Evolutionary conservation across 2,329 filamentous ascomycete species (phyloP).

Genomic region (Emergomyces africanus): DNA sequence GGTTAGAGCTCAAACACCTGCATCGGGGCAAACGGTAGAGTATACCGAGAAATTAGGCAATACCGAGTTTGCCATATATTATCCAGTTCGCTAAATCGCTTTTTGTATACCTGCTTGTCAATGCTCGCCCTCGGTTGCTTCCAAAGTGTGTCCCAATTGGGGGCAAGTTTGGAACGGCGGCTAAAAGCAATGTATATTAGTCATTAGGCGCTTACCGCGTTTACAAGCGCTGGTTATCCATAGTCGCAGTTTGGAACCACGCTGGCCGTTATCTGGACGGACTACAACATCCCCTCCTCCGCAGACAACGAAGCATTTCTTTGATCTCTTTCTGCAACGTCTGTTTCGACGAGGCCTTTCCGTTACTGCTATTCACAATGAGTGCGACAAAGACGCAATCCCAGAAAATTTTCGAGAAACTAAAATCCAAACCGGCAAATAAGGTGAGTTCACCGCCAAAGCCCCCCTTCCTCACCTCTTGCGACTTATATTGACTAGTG

Average conservation of each 20-base stretch:
- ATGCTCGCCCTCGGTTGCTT: neutral
- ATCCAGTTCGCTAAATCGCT: neutral
- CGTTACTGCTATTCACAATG: conserved; percentile 29
- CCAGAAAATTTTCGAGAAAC: conserved; percentile 93
- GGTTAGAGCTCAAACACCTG: neutral
- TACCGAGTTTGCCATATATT: neutral
- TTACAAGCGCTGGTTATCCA: neutral
- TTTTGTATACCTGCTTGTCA: neutral
- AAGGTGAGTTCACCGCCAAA: conserved; percentile 51
- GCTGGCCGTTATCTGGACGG: neutral
- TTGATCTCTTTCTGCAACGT: neutral
- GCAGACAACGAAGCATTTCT: neutral
- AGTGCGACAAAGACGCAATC: conserved; percentile 86
- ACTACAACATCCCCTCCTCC: conserved; percentile 9
- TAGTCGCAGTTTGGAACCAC: neutral
- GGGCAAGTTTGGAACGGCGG: neutral
- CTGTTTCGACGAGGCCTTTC: neutral
- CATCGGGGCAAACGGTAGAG: neutral
- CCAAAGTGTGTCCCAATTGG: neutral
- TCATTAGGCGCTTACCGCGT: neutral
- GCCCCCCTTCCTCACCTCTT: conserved; percentile 10
- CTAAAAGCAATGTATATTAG: neutral
- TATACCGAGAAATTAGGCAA: neutral
- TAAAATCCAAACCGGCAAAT: conserved; percentile 89
- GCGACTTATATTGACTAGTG: conserved; percentile 15